Conservation (phyloP, 768 basidiomycete species). For the Boletus insuetus region DNA sequence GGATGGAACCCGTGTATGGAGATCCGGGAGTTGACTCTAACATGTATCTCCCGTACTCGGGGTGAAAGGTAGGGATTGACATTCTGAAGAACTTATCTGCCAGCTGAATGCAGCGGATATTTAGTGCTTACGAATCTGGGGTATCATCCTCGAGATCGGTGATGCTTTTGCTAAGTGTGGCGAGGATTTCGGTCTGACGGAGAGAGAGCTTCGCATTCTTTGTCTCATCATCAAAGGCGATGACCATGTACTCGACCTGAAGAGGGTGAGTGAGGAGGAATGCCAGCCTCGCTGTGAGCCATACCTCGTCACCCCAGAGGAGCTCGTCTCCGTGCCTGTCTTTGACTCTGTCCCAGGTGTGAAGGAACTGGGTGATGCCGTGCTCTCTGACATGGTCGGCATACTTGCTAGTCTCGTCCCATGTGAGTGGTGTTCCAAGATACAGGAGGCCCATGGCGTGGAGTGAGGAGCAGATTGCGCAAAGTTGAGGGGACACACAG, state of each 20-base stretch:
- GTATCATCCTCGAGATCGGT: slow-evolving; percentile 52
- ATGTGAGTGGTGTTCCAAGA: slow-evolving; percentile 88
- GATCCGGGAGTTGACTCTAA: slow-evolving; percentile 95
- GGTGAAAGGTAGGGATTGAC: slow-evolving; percentile 88
- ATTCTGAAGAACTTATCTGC: slow-evolving; percentile 40
- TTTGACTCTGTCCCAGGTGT: slow-evolving; percentile 92
- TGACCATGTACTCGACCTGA: slow-evolving; percentile 95
- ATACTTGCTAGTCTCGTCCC: slow-evolving; percentile 85
- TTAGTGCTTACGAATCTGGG: slow-evolving; percentile 52
- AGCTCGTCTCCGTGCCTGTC: slow-evolving; percentile 87
- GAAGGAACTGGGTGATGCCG: slow-evolving; percentile 92
- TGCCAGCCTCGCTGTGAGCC: background rate
- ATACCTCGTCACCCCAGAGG: slow-evolving; percentile 98
- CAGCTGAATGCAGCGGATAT: background rate
- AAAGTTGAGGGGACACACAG: background rate
- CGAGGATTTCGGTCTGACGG: slow-evolving; percentile 92
- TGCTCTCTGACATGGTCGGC: slow-evolving; percentile 89
- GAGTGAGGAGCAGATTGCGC: background rate
- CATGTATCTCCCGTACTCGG: slow-evolving; percentile 99
- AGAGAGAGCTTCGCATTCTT: slow-evolving; percentile 88
- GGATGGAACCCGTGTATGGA: slow-evolving; percentile 87
- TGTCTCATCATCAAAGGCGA: slow-evolving; percentile 73
- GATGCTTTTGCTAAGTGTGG: slow-evolving; percentile 68
- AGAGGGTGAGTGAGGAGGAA: slow-evolving; percentile 10
- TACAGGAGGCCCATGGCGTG: slow-evolving; percentile 83